Percentiles rank a stretch among this genome's conserved stretches.
Conservation (phyloP, 306 rosid species). For the Vigna reflexopilosa region DNA sequence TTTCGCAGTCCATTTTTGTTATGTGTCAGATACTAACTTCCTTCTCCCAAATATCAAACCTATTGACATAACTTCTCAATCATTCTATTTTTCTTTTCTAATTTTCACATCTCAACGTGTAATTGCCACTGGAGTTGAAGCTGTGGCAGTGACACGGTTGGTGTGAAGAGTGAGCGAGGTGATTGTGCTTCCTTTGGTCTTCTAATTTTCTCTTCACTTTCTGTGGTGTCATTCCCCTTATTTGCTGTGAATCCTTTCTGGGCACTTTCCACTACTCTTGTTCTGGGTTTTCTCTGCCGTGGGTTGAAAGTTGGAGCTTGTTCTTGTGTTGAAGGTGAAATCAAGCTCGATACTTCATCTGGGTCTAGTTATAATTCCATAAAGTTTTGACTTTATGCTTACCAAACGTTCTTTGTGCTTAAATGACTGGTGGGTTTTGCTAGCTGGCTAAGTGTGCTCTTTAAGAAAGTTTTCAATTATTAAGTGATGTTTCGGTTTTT, state of each 20-base stretch:
- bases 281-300: background rate
- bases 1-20: background rate
- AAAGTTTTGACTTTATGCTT: conserved; percentile 32
- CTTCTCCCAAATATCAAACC: conserved; percentile 18
- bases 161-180: background rate
- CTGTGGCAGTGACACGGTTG: conserved; percentile 6
- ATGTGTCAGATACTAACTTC: conserved; percentile 21
- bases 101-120: background rate
- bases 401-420: conserved; percentile 51
- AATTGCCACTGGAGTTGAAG: background rate
- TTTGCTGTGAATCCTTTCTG: conserved; percentile 24
- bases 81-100: too few species aligned
- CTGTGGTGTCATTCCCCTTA: conserved; percentile 17
- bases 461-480: too few species aligned
- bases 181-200: conserved; percentile 9
- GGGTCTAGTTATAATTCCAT: conserved; percentile 18
- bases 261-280: background rate
- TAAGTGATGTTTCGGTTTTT: background rate
- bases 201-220: conserved; percentile 18
- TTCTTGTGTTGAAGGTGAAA: background rate
- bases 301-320: background rate
- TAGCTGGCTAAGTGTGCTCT: conserved; percentile 8
- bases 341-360: conserved; percentile 27
- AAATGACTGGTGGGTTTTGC: conserved; percentile 47
- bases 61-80: background rate